Percentiles rank a stretch among this genome's conserved stretches.
Evolutionary conservation across 768 basidiomycete genomes (phyloP).

Genomic region (Sporobolomyces pararoseus): DNA sequence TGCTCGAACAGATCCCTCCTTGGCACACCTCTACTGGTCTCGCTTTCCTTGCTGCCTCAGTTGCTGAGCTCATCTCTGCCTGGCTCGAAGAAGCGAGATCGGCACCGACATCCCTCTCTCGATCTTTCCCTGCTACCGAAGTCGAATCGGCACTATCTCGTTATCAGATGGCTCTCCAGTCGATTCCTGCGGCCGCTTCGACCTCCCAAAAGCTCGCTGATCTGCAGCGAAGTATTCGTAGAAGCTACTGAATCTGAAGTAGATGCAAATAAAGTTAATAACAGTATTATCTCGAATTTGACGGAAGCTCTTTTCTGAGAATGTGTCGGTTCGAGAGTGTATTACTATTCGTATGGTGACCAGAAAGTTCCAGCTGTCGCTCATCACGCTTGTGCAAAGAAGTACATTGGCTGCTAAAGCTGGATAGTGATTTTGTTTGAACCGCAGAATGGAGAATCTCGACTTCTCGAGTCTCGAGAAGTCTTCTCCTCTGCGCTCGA

Average conservation of each 20-base stretch:
- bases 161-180: constrained; percentile 34
- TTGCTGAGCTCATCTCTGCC: constrained; percentile 41
- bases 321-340: no score
- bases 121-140: constrained; percentile 48
- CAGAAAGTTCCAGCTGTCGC: no score
- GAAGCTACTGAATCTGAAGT: constrained; percentile 27
- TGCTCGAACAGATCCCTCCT: constrained; percentile 34
- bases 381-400: no score
- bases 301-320: no score
- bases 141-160: constrained; percentile 42
- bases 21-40: constrained; percentile 45
- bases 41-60: constrained; percentile 47
- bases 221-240: constrained; percentile 31
- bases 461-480: no score
- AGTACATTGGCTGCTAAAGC: no score
- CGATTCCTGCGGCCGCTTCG: constrained; percentile 5
- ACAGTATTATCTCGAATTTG: no score
- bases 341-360: no score
- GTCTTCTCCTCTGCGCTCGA: no score
- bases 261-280: neutral
- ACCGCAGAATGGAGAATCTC: no score
- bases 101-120: constrained; percentile 20
- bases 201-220: constrained; percentile 30
- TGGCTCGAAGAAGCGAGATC: constrained; percentile 46
- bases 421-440: no score